A percentile compares a stretch with the other conserved stretches of the same genome.
Conservation (phyloP, 2,329 filamentous ascomycete genomes). For the Lachnellula arida region DNA sequence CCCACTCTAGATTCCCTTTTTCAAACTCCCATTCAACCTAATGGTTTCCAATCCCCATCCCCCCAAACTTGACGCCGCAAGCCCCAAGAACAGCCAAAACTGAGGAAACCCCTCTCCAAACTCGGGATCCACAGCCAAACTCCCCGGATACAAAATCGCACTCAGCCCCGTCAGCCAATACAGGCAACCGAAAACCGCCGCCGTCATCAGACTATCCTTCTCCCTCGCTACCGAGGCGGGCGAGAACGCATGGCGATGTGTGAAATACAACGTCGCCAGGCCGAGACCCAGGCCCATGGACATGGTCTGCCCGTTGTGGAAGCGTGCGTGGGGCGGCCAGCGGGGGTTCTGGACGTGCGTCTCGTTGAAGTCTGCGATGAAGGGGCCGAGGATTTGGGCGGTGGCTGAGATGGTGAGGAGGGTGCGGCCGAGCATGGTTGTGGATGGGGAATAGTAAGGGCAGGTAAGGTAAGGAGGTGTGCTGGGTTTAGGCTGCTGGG, state of each 20-base stretch:
- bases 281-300: constrained; percentile 39
- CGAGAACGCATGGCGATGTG: constrained; percentile 20
- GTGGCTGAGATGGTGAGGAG: constrained; percentile 23
- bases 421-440: constrained; percentile 6
- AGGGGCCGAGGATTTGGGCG: constrained; percentile 22
- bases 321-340: constrained; percentile 47
- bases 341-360: constrained; percentile 44
- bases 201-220: constrained; percentile 27
- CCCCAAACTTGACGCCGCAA: not conserved
- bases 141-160: constrained; percentile 44
- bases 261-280: constrained; percentile 36
- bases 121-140: constrained; percentile 41
- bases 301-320: constrained; percentile 51
- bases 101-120: constrained; percentile 39
- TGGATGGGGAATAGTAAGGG: too few species aligned
- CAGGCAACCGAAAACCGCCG: constrained; percentile 37
- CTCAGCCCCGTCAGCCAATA: constrained; percentile 41
- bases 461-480: too few species aligned
- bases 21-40: too few species aligned
- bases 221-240: not conserved
- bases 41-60: not conserved
- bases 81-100: constrained; percentile 4
- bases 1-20: too few species aligned
- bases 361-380: constrained; percentile 36
- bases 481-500: too few species aligned